These are phyloP conservation scores for Botrytis paeoniae DNA, from an alignment of 2,329 filamentous ascomycete species.

Conservation along the genomic window DNA sequence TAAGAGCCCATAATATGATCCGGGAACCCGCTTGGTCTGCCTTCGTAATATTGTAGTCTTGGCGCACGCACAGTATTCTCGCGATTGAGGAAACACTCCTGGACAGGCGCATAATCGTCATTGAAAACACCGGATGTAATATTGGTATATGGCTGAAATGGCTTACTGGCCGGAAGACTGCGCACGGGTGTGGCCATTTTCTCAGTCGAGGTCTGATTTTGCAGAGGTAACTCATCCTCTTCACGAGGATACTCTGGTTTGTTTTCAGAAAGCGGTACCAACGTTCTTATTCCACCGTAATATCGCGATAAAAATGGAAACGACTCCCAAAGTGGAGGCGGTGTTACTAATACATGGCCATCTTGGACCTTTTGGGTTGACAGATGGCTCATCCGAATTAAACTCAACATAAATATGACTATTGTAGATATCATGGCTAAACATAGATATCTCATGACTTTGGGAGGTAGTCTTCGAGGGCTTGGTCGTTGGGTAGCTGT, in stretches of 20 bases:
- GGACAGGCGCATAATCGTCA: slow-evolving; percentile 49
- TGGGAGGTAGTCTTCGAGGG: slow-evolving; percentile 55
- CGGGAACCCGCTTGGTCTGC: slow-evolving; percentile 80
- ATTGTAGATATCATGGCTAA: slow-evolving; percentile 66
- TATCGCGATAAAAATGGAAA: slow-evolving; percentile 86
- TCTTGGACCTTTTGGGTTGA: slow-evolving; percentile 62
- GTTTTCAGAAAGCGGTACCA: slow-evolving; percentile 65
- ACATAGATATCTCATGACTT: slow-evolving; percentile 75
- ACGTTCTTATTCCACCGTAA: slow-evolving; percentile 77
- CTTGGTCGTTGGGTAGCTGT: slow-evolving; percentile 23
- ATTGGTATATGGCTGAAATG: slow-evolving; percentile 61
- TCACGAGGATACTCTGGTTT: slow-evolving; percentile 75
- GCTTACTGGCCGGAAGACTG: slow-evolving; percentile 47
- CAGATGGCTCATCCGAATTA: slow-evolving; percentile 70
- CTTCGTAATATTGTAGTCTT: slow-evolving; percentile 68
- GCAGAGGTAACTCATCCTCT: slow-evolving; percentile 54
- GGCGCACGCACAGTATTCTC: slow-evolving; percentile 65
- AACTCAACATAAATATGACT: slow-evolving; percentile 70
- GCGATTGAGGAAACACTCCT: slow-evolving; percentile 76
- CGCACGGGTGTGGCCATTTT: slow-evolving; percentile 39
- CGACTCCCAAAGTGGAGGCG: slow-evolving; percentile 71
- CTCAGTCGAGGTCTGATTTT: slow-evolving; percentile 38
- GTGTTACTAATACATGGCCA: slow-evolving; percentile 56
- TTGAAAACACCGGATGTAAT: slow-evolving; percentile 50
- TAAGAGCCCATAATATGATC: slow-evolving; percentile 85